phyloP scores from a whole-genome alignment of 805 yeast genomes.

The Lachancea sp. region DNA sequence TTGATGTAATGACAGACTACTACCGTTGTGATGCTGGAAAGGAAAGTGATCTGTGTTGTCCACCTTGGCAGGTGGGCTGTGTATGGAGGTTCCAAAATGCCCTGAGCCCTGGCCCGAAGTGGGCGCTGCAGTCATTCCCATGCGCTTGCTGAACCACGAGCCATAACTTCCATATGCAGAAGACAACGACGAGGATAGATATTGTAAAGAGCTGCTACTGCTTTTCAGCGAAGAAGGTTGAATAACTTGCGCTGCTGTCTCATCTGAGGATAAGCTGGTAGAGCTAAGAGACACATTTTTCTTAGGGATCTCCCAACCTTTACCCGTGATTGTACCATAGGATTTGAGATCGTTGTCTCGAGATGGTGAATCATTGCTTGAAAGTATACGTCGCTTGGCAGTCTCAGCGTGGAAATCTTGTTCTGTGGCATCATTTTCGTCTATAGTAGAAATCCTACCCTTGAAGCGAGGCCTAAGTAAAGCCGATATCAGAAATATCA shows the following conservation, averaged over 20 bases:
- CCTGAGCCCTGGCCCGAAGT: neutral
- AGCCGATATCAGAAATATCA: slow-evolving; percentile 48
- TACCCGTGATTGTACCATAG: slow-evolving; percentile 12
- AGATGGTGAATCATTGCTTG: neutral
- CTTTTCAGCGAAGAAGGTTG: slow-evolving; percentile 34
- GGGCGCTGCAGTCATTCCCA: slow-evolving; percentile 10
- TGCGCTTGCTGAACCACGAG: slow-evolving; percentile 30
- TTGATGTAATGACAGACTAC: slow-evolving; percentile 26
- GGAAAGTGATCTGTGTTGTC: slow-evolving; percentile 23
- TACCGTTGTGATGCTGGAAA: slow-evolving; percentile 25
- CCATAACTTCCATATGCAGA: slow-evolving; percentile 30
- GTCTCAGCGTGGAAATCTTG: slow-evolving; percentile 1
- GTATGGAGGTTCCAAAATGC: neutral
- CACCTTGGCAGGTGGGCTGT: slow-evolving; percentile 22
- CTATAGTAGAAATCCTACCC: slow-evolving; percentile 14
- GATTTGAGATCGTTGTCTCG: neutral
- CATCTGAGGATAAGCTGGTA: slow-evolving; percentile 30
- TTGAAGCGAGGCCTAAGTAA: slow-evolving; percentile 36
- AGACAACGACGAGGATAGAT: slow-evolving; percentile 36
- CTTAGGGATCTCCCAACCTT: slow-evolving; percentile 40
- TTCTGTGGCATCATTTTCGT: neutral
- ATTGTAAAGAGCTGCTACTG: slow-evolving; percentile 33
- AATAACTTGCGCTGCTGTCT: slow-evolving; percentile 25
- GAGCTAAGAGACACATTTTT: slow-evolving; percentile 24
- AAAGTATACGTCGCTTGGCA: neutral